Evolutionary conservation across 345 rosid species (phyloP).

Genomic region (Noccaea caerulescens): DNA sequence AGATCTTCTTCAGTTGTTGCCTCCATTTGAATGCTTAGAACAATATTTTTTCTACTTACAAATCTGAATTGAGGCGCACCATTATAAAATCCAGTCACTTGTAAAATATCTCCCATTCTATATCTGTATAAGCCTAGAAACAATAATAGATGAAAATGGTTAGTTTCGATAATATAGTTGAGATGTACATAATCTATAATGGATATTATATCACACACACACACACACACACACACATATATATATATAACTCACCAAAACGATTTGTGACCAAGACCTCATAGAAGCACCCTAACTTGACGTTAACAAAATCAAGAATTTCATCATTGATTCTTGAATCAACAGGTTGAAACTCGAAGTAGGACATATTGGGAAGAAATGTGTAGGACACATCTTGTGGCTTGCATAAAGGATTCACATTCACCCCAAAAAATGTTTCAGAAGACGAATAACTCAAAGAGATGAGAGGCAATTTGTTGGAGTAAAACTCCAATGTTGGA

Average conservation of each 20-base stretch:
- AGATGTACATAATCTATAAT: no score
- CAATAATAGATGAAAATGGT: not conserved
- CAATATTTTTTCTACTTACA: conserved; percentile 53
- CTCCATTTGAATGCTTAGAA: conserved; percentile 57
- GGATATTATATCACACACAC: no score
- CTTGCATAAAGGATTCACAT: conserved; percentile 56
- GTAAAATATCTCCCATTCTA: conserved; percentile 66
- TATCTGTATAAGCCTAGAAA: conserved; percentile 63
- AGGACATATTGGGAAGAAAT: conserved; percentile 66
- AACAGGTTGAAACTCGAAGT: conserved; percentile 64
- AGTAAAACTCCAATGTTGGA: conserved; percentile 58
- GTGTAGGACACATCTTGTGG: conserved; percentile 75
- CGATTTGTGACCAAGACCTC: conserved; percentile 67
- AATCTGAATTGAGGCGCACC: conserved; percentile 61
- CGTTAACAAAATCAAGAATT: conserved; percentile 56
- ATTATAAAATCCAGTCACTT: conserved; percentile 64
- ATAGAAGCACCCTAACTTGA: conserved; percentile 61
- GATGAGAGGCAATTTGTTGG: conserved; percentile 59
- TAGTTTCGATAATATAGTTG: not conserved
- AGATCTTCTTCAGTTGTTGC: conserved; percentile 72
- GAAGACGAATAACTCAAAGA: conserved; percentile 62
- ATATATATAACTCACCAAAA: conserved; percentile 44
- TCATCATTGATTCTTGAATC: conserved; percentile 37
- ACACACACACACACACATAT: not conserved
- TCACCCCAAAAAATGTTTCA: conserved; percentile 63